A percentile compares a stretch with the other conserved stretches of the same genome.
Evolutionary conservation across 2,329 filamentous ascomycete genomes (phyloP).

Genomic region (Colletotrichum sp.): DNA sequence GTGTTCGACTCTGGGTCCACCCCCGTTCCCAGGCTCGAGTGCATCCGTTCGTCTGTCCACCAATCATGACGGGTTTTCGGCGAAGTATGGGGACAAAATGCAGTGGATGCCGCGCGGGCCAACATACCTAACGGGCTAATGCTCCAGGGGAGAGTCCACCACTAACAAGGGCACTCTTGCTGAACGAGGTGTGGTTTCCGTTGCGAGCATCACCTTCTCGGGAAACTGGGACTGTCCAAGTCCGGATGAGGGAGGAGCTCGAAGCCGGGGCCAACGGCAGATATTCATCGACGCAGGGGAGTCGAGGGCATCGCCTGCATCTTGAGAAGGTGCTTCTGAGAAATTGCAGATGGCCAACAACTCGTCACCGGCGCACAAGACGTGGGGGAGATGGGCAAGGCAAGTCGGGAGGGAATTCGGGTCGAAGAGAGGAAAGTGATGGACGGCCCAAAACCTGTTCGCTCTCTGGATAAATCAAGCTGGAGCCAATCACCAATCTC

Average conservation of each 20-base stretch:
- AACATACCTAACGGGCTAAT: neutral
- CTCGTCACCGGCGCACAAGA: neutral
- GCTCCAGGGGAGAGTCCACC: neutral
- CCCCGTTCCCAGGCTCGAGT: neutral
- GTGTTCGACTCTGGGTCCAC: neutral
- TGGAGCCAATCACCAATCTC: neutral
- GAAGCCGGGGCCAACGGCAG: conserved; percentile 8
- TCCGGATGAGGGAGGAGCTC: neutral
- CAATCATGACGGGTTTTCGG: neutral
- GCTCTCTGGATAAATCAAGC: neutral
- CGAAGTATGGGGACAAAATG: neutral
- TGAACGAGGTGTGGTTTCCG: neutral
- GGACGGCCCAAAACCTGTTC: neutral
- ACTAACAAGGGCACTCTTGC: neutral
- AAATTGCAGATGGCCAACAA: neutral
- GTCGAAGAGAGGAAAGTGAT: neutral
- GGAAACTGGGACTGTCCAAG: neutral
- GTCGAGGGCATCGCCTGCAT: neutral
- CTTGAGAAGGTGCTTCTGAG: neutral
- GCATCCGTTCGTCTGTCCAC: neutral
- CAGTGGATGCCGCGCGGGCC: neutral
- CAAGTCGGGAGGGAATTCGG: neutral
- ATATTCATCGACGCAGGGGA: conserved; percentile 4
- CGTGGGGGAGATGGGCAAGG: neutral
- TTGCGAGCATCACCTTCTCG: neutral